Conservation (phyloP, 495 filamentous ascomycete genomes). For the Xylaria telfairii region DNA sequence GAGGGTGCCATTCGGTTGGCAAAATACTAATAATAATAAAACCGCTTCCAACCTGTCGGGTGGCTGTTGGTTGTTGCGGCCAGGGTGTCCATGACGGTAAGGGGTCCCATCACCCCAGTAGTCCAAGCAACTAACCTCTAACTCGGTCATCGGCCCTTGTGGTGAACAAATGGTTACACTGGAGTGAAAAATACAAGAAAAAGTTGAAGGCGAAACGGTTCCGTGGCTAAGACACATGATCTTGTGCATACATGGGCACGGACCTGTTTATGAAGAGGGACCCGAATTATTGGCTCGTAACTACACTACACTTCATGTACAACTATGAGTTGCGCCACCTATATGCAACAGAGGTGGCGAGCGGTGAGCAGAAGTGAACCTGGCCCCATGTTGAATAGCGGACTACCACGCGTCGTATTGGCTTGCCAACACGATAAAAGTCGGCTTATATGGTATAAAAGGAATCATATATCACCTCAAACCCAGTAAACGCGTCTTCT, state of each 20-base stretch:
- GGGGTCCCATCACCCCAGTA: neutral
- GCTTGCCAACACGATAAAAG: neutral
- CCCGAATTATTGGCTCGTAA: neutral
- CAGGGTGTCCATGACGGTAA: constrained; percentile 1
- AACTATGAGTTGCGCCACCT: neutral
- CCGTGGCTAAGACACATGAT: neutral
- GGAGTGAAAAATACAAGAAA: neutral
- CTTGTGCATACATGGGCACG: neutral
- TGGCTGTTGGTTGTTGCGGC: neutral
- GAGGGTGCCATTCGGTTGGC: constrained; percentile 17
- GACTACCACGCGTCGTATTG: constrained; percentile 9
- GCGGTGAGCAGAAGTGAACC: constrained; percentile 9
- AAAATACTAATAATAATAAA: constrained; percentile 17
- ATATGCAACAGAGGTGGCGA: neutral
- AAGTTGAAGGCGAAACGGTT: neutral
- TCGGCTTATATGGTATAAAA: constrained; percentile 19
- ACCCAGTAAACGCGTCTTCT: neutral
- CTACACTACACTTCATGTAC: neutral
- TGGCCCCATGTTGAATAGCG: constrained; percentile 7
- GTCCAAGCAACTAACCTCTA: neutral
- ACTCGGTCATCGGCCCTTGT: neutral
- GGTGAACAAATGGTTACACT: neutral
- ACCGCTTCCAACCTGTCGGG: constrained; percentile 24
- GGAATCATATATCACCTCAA: constrained; percentile 16
- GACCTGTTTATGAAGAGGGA: neutral